Base-by-base conservation (phyloP, 495 filamentous ascomycete genomes). In the Xylaria palmicola region DNA sequence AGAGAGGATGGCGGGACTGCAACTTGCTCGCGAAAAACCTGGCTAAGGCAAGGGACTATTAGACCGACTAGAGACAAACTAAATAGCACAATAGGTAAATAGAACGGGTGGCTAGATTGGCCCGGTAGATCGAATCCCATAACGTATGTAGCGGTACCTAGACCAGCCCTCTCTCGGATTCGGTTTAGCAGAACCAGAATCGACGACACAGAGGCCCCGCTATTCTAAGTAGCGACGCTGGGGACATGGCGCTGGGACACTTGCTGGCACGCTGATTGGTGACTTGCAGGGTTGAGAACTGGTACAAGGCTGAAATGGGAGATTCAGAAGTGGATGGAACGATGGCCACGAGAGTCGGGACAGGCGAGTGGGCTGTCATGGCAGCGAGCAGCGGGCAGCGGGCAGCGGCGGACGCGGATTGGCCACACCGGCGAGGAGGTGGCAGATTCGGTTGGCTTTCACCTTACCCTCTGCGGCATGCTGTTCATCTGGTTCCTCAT, bases 241-340 rank as follows among this genome's bases (percentile, higher is more conserved):
- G 59, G 58, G 65, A 66, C 60, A 62, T 64, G 65, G 61, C 55
- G 58, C 55, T 67, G 58, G 56, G 68, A 50, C 24, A 57, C 52
- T 59, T 55, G 57, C 55, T 62, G 59, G 56, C 61, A 51, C 47
- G 57, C 59, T 53, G 62, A 52, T 60, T 39, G 63, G 48, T 72
- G 69, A 72, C 69, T 67, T 69, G 69, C 69, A 72, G 57, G 59
- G 60, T 62, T 60, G 37, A 43, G 61, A 68, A 71, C 63, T 66
- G 64, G 66, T 69, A 68, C 69, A 72, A 72, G 69, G 69, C 69
- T 72, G 69, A 72, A 72, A 65, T 61, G 63, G 63, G 69, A 60
- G 61, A 69, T 65, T 50, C 57, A 47, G 62, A 59, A 69, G 59
- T 60, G 55, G 57, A 64, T 55, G 48, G 56, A 44, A 67, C 56